A percentile compares a stretch with the other conserved stretches of the same genome.
Evolutionary conservation across 1,139 yeast species (phyloP).

Genomic region (Kodamaea anthophila): DNA sequence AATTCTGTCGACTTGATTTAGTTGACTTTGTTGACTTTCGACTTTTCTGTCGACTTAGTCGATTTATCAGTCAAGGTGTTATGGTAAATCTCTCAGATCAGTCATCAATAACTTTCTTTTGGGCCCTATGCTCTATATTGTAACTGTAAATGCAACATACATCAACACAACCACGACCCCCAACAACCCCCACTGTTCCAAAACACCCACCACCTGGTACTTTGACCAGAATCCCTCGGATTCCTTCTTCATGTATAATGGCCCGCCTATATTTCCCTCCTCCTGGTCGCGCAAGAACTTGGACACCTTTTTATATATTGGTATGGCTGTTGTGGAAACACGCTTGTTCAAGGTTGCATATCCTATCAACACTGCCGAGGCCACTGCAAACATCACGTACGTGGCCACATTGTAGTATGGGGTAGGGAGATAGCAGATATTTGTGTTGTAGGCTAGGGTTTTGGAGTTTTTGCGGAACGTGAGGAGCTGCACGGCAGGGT

Average conservation of each 20-base stretch:
- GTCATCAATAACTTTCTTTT: too few relatives aligned
- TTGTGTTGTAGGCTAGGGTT: conserved; percentile 29
- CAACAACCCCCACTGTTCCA: conserved; percentile 9
- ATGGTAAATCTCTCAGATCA: too few relatives aligned
- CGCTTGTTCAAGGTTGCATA: conserved; percentile 28
- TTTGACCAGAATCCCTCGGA: conserved; percentile 5
- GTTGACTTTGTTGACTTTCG: too few relatives aligned
- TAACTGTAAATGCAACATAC: conserved; percentile 10
- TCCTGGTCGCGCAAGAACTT: conserved; percentile 6
- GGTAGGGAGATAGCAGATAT: conserved; percentile 42
- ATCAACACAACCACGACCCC: conserved; percentile 8
- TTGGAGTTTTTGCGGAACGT: conserved; percentile 22
- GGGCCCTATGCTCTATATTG: too few relatives aligned
- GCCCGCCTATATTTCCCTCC: not conserved
- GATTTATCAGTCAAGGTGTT: too few relatives aligned
- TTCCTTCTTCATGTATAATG: conserved; percentile 3
- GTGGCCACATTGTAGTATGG: conserved; percentile 41
- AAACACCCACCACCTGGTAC: conserved; percentile 13
- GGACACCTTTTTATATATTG: conserved; percentile 7
- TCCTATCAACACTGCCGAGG: conserved; percentile 24
- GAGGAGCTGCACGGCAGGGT: conserved; percentile 50
- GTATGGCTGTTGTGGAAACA: conserved; percentile 8
- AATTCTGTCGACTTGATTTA: too few relatives aligned
- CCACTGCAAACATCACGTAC: conserved; percentile 35
- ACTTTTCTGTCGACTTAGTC: too few relatives aligned